Evolutionary conservation across 2,329 filamentous ascomycete species (phyloP).

Genomic region (Neoarthrinium moseri): DNA sequence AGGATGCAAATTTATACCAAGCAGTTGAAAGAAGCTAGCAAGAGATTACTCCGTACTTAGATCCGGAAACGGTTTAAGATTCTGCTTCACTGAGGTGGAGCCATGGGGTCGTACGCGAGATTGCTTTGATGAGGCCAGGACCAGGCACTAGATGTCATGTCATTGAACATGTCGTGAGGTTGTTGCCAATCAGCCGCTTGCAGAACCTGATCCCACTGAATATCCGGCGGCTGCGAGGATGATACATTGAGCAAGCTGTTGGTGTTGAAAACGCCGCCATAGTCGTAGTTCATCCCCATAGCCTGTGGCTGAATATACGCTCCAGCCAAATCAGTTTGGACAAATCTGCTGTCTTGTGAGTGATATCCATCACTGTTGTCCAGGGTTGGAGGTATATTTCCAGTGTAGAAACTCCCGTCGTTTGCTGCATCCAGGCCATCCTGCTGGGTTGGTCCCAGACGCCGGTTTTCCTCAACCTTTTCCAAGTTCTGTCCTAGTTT

Average conservation of each 20-base stretch:
- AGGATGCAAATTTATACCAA: too few relatives aligned
- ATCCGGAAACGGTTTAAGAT: too few relatives aligned
- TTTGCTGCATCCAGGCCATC: too few relatives aligned
- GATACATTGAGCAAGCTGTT: background rate
- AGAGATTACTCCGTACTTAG: too few relatives aligned
- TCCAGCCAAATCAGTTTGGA: too few relatives aligned
- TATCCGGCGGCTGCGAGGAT: background rate
- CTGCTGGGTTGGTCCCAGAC: too few relatives aligned
- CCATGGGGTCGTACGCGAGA: background rate
- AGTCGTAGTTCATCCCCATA: conserved; percentile 4
- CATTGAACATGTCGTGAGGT: conserved; percentile 8
- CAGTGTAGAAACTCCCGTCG: too few relatives aligned
- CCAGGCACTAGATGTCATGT: conserved; percentile 2
- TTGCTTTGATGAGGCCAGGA: background rate
- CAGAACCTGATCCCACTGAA: conserved; percentile 13
- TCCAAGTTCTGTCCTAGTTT: conserved; percentile 7
- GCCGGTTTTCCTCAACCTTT: background rate
- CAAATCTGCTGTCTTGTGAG: too few relatives aligned
- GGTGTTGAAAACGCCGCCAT: conserved; percentile 10
- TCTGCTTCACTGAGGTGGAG: background rate
- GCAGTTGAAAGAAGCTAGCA: too few relatives aligned
- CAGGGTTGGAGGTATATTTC: too few relatives aligned
- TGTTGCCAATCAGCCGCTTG: conserved; percentile 11
- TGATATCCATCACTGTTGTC: too few relatives aligned
- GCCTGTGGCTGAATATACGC: too few relatives aligned